phyloP scores from a whole-genome alignment of 345 rosid species.

The Hibiscus trionum region DNA sequence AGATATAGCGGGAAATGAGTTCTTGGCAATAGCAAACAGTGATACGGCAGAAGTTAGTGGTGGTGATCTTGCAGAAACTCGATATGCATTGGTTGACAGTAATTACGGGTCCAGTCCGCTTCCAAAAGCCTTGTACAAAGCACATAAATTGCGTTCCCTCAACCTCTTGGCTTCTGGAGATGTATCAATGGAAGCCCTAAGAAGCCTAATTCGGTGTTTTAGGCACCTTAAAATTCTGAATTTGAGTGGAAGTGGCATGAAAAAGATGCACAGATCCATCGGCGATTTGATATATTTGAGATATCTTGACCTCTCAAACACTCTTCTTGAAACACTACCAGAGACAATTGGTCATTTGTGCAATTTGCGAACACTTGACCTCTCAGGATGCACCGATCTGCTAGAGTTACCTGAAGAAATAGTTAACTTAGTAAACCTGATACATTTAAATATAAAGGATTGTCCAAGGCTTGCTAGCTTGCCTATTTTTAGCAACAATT shows the following conservation, averaged over 20 bases:
- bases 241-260: neutral
- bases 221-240: conserved; percentile 13
- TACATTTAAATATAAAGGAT: neutral
- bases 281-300: conserved; percentile 15
- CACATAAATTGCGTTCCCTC: neutral
- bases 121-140: neutral
- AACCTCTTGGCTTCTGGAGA: neutral
- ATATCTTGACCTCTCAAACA: conserved; percentile 15
- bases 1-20: conserved; percentile 8
- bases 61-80: neutral
- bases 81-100: neutral
- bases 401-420: neutral
- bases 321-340: conserved; percentile 4
- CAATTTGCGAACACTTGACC: conserved; percentile 12
- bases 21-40: neutral
- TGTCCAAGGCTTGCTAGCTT: neutral
- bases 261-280: conserved; percentile 9
- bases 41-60: neutral
- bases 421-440: neutral
- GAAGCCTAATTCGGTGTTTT: neutral
- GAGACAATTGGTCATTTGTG: conserved; percentile 8
- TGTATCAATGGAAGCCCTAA: neutral
- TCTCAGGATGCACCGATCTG: neutral
- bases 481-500: neutral
- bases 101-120: neutral